Evolutionary conservation across 768 basidiomycete species (phyloP), one percentile per base, ranked within the genome.

Genomic region (Hydnomerulius pinastri): DNA sequence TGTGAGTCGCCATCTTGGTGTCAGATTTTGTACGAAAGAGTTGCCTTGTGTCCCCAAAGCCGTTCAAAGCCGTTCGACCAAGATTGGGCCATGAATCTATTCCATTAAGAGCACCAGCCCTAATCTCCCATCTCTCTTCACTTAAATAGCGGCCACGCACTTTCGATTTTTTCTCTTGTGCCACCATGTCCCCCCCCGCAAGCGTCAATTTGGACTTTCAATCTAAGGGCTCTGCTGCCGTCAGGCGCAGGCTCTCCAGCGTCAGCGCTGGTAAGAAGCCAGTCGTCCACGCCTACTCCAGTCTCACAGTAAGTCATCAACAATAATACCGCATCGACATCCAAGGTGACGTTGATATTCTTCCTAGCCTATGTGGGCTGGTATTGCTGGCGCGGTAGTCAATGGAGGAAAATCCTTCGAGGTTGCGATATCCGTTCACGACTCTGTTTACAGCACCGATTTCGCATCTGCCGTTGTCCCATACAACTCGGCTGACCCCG

Each of bases 331-430:
- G 35, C 37, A 46, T 48, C 28, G 13, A 8, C 29, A 39, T 40
- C 46, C 43, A 17, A 42, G 20, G 6, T 50, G 45, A 48, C 51
- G 46, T 24, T 59, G 43, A 59, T 64, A 35, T 50, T 9, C 46
- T 59, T 46, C 60, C 32, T 62, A 92, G 90, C 87, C 90, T 18
- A 90, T 92, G 90, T 92, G 90, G 89, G 87, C 85, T 53, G 90
- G 87, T 60, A 76, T 91, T 43, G 85, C 88, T 3, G 87, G 87
- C 33, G 72, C 71, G 20, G 64, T 82, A 41, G 65, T 83, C 63
- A 77, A 83, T 62, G 80, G 82, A 62, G 80, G 78, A 48, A 78
- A 77, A 43, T 71, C 78, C 48, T 83, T 78, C 51, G 87, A 91
- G 69, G 71, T 92, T 62, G 85, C 88, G 33, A 75, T 91, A 62